Evolutionary conservation across 805 yeast genomes (phyloP), one percentile per base, ranked within the genome.

Genomic region (Pichia gijzeniarum): DNA sequence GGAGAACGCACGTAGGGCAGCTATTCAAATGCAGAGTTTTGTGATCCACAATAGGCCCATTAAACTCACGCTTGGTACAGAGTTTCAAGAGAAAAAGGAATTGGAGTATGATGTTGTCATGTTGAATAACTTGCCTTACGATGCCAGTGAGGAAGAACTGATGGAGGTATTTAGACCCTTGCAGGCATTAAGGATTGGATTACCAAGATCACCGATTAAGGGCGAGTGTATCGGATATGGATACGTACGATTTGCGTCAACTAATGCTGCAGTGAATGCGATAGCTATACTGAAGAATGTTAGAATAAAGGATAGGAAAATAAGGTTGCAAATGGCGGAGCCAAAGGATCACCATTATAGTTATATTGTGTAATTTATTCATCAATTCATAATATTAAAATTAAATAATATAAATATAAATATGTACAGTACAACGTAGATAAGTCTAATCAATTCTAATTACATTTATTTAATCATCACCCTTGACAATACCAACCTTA

Each of bases 401-500:
- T 16, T 30, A 45, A 40, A 25, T 25, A 25, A 25, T 25, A 25
- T 25, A 25, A 25, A 25, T 32, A 41, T 33, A 33, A 41, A 25
- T 34, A 36, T 21, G 33, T n/a, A 40, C 35, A 34, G 28, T 16
- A 35, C 18, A 21, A 30, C 36, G 35, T 28, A 22, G 28, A 32
- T 5, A 16, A 6, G 28, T 16, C 9, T 31, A 38, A 21, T n/a
- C 34, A 16, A 6, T 27, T 16, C 9, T 31, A 38, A 21, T n/a
- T 30, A 25, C 12, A 41, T 18, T n/a, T 21, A 42, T 35, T 20
- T 32, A 43, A 28, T 70, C 72, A 13, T 58, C 56, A 44, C 67
- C 77, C 70, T 84, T 86, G 54, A 89, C 96, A 59, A 89, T 78
- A 56, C 97, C 97, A 54, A 89, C 97, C 74, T 89, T 89, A 48